Evolutionary conservation across 1,139 yeast genomes (phyloP), one percentile per base, ranked within the genome.

Genomic region (Taphrina betulina): DNA sequence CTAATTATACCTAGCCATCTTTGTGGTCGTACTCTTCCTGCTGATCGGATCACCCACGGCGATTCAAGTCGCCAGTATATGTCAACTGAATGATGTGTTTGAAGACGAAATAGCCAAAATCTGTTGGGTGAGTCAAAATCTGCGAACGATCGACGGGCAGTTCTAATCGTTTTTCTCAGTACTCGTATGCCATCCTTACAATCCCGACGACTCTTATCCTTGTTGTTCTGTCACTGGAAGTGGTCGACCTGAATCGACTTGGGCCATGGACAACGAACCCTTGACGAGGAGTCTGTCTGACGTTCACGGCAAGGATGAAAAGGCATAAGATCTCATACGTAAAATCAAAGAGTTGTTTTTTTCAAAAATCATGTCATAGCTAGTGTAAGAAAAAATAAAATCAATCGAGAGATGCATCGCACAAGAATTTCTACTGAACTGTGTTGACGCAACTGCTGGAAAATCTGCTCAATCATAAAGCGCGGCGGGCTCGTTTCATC

Each of bases 81-180:
- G 61, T 62, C 94, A 62, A 48, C 43, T 61, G 59, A 45, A 57
- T 35, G 59, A 79, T 61, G 77, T 85, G 31, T 85, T 81, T 67
- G 92, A 86, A 66, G 77, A 78, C 65, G 95, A 86, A 67, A 86
- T 86, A 92, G 82, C 89, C 0, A 85, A 89, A 2, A 90, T 85
- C n/a, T 74, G 86, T 60, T 85, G 86, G 65, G 48, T 43, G 7
- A 5, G 42, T 37, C 29, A 16, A 19, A 7, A 5, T 7, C 17
- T 31, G n/a, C 12, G 7, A 17, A 16, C 23, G 7, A 16, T 5
- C 23, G 4, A 4, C 28, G 16, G 10, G 7, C 20, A 5, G 5
- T 5, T 3, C 46, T 41, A 17, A 41, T 23, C 17, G 23, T 20
- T 10, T 17, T 24, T 35, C 31, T 7, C 12, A 35, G 41, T 52